Base-by-base conservation (phyloP, 202 grass and related monocot species). In the Saccharum hybrid region DNA sequence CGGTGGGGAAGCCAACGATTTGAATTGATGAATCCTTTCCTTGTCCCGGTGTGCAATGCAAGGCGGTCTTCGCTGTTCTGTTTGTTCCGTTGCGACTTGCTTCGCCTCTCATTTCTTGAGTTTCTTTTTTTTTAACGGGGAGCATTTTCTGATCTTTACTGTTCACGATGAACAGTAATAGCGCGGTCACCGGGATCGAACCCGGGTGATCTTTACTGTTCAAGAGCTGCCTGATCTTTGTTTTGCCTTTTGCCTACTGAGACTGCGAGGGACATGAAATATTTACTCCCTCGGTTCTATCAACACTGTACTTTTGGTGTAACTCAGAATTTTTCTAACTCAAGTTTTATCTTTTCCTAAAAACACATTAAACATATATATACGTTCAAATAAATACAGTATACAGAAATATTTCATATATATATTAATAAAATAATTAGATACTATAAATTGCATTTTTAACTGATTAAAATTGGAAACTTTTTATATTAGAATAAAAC, bases 21-120 rank as follows among this genome's bases (percentile, higher is more conserved):
- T 28, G 28, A 28, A 2, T 28, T 28, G n/a, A n/a, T 11, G 28
- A 28, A 28, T 28, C 28, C 28, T 28, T 28, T 28, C 28, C 75
- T 87, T 80, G 84, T 80, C 80, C 39, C 26, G 51, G 59, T 19
- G 83, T 56, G 67, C 67, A 48, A 79, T 0, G 31, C 57, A 23
- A 22, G 8, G 56, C 56, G n/a, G 56, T 59, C 19, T 23, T 22
- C n/a, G 23, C 18, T 22, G 26, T 4, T 36, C 15, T 34, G 48
- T 71, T 71, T n/a, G 57, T 68, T 61, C 31, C 34, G 49, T 56
- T 56, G 18, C 9, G 21, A 22, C 54, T 10, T n/a, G 7, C 16
- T n/a, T 51, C 3, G 43, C 42, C 10, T 46, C 11, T 46, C 43
- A 46, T 14, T 4, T 46, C 43, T 46, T 3, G 41, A 43, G 41